These are phyloP conservation scores for Torulaspora quercuum DNA, from an alignment of 805 yeast species.

Conservation along the genomic window DNA sequence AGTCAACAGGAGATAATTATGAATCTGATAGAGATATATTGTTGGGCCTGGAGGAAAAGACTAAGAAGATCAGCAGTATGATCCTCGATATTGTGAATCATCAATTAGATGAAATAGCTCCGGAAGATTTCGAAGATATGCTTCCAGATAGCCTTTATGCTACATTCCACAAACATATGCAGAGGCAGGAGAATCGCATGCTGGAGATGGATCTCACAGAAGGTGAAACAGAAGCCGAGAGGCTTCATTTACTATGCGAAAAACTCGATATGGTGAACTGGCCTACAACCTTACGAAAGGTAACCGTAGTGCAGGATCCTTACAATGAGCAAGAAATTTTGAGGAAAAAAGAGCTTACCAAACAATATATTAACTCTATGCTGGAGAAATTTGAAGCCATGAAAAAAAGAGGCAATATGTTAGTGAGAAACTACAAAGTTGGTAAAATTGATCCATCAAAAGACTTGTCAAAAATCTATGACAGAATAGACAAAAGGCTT, in stretches of 20 bases:
- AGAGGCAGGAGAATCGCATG: constrained; percentile 62
- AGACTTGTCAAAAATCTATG: constrained; percentile 23
- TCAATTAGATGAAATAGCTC: constrained; percentile 4
- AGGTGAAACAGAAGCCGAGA: constrained; percentile 55
- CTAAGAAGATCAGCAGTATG: constrained; percentile 22
- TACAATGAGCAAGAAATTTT: constrained; percentile 49
- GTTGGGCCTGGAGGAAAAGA: constrained; percentile 12
- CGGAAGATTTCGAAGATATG: constrained; percentile 38
- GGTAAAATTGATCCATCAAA: constrained; percentile 19
- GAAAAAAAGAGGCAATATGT: constrained; percentile 23
- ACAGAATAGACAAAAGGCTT: constrained; percentile 22
- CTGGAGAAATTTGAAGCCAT: constrained; percentile 30
- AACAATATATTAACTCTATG: constrained; percentile 42
- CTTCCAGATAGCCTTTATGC: constrained; percentile 45
- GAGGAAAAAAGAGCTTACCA: constrained; percentile 50
- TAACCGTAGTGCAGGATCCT: constrained; percentile 50
- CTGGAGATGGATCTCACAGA: constrained; percentile 47
- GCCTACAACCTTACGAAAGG: constrained; percentile 43
- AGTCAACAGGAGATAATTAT: background rate
- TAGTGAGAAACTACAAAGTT: constrained; percentile 19
- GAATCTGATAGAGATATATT: background rate
- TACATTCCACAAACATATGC: constrained; percentile 55
- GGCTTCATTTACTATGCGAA: constrained; percentile 40
- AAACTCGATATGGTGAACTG: constrained; percentile 48
- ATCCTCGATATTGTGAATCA: constrained; percentile 19